Evolutionary conservation across 2,329 filamentous ascomycete species (phyloP), one percentile per base, ranked within the genome.

Genomic region (Chaetomiaceae sp.): DNA sequence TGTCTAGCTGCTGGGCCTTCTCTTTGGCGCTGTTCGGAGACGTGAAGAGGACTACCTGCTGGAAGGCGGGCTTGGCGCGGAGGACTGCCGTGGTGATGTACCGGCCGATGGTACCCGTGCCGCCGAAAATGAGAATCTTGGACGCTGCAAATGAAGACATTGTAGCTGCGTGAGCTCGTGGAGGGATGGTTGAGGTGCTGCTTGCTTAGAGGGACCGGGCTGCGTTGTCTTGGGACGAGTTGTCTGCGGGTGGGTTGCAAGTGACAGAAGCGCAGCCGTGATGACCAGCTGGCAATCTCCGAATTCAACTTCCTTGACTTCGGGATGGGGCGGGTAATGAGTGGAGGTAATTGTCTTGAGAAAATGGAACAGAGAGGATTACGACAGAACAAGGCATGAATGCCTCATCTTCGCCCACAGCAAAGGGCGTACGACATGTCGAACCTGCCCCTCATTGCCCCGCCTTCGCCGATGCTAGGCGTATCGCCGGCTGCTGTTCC

Each of bases 1-100:
- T 53, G 2, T 61, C 43, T 11, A 86, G 71, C 29, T 75, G 67
- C 1, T 71, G 65, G 1, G 69, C 57, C 60, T 85, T 86, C 9
- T 68, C 72, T 44, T 73, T 64, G n/a, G 74, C 68, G 0, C 79
- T 81, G 44, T 68, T 69, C 9, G 71, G 61, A 6, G 81, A 83
- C 1, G 68, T 69, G 59, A 75, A 74, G 39, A 75, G 64, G 36
- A 67, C 59, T 31, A 74, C 53, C 8, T 68, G 63, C 1, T 62
- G 55, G 49, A 71, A 71, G 9, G 65, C 48, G 0, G 70, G 70
- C 22, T 66, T 64, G 14, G 72, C 68, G 17, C 64, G 54, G 34
- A 71, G 52, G 36, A 75, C 57, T n/a, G 66, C 64, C 2, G 70
- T 60, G 4, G 71, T 70, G 49, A 75, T 75, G 63, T 71, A 72